Base-by-base conservation (phyloP, 306 rosid species). In the Cyamopsis tetragonoloba region DNA sequence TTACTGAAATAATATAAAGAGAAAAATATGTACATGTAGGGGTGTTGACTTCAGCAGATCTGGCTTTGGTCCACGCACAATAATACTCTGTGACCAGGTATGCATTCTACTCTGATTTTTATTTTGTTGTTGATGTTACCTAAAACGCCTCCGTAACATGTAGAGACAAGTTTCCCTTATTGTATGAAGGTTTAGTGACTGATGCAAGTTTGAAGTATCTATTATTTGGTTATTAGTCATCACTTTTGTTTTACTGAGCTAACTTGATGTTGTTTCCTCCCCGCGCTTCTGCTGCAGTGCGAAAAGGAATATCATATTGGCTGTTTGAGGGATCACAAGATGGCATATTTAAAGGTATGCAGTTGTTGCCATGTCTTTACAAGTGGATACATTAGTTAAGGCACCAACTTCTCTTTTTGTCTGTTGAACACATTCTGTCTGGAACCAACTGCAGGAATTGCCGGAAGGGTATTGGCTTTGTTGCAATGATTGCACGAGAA, bases 291-390 rank as follows among this genome's bases (percentile, higher is more conserved):
- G 58, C 68, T 73, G 54, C 83, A 92, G 98, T 92, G 98, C 70
- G 98, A 89, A 85, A 89, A 84, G 85, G 96, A 92, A 77, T 92
- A 82, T 84, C 98, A 92, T 68, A 87, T 92, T 58, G 98, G 96
- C 77, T 92, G 98, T 84, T 82, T 92, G 85, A 82, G 87, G 84
- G 91, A 87, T 63, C 92, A 87, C 81, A 92, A 92, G 79, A 89
- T 92, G 96, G 92, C 95, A 75, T 85, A 73, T 81, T 73, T 92
- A 51, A 79, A 92, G 96, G 98, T 92, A 56, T 31, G 75, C 66
- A 27, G 54, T 70, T 71, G 5, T 34, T 57, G 39, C 37, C 38
- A 30, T 72, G 41, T 48, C 65, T 65, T 73, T 65, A 30, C 57
- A 58, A 42, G 44, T 43, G 22, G 65, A 81, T 35, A 31, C 19